phyloP scores from a whole-genome alignment of 768 basidiomycete genomes.

The Tricholoma matsutake region DNA sequence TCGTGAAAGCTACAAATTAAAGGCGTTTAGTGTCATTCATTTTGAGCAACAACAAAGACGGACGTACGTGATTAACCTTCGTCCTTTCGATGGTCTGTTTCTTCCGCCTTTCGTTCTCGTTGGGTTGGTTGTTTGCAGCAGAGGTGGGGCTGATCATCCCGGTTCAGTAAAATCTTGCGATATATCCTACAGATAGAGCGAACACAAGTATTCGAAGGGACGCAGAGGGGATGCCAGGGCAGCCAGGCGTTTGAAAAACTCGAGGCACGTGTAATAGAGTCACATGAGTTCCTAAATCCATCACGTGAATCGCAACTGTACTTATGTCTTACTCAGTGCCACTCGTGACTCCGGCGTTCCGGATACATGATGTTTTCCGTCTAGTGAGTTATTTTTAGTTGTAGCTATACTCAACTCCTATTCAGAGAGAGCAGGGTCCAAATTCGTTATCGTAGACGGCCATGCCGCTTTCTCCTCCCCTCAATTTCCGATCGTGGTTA shows the following conservation, averaged over 20 bases:
- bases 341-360: too few species aligned
- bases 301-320: slow-evolving; percentile 6
- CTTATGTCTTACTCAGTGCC: too few species aligned
- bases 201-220: background rate
- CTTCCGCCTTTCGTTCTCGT: slow-evolving; percentile 42
- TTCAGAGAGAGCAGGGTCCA: too few species aligned
- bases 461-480: slow-evolving; percentile 76
- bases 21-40: background rate
- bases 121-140: slow-evolving; percentile 23
- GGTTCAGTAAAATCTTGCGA: background rate
- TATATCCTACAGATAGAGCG: background rate
- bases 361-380: too few species aligned
- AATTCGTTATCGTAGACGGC: background rate
- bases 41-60: background rate
- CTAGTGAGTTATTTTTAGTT: too few species aligned
- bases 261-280: slow-evolving; percentile 19
- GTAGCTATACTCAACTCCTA: too few species aligned
- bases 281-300: slow-evolving; percentile 14
- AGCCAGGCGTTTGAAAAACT: slow-evolving; percentile 10
- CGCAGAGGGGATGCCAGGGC: background rate
- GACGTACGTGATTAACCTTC: slow-evolving; percentile 55
- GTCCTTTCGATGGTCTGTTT: slow-evolving; percentile 53
- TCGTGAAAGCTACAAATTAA: slow-evolving; percentile 51
- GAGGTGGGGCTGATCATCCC: slow-evolving; percentile 35
- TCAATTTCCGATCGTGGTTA: slow-evolving; percentile 92